A percentile compares a stretch with the other conserved stretches of the same genome.
These are phyloP conservation scores for Fistulina hepatica DNA, from an alignment of 1,284 basidiomycete species.

Conservation along the genomic window DNA sequence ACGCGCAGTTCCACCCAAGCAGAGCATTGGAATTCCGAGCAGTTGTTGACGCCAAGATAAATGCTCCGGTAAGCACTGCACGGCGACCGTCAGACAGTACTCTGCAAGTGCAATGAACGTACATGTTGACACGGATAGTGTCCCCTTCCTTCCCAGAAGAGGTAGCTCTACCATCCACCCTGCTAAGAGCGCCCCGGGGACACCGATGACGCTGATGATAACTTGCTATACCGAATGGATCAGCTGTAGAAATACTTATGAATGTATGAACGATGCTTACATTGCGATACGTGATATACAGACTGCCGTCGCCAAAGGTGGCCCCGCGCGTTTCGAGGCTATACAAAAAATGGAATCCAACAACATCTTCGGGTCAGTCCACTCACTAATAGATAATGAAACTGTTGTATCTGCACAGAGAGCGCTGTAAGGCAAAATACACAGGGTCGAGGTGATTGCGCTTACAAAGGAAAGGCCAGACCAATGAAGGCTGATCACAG, in stretches of 20 bases:
- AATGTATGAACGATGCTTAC: slow-evolving; percentile 25
- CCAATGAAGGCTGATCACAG: slow-evolving; percentile 46
- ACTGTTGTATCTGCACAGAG: slow-evolving; percentile 37
- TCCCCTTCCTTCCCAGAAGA: slow-evolving; percentile 48
- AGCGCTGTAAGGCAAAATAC: not conserved
- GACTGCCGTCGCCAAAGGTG: slow-evolving; percentile 44
- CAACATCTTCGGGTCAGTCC: not conserved
- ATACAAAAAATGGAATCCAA: slow-evolving; percentile 1
- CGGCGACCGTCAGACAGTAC: not conserved
- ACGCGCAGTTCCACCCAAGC: slow-evolving; percentile 66
- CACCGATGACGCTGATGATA: slow-evolving; percentile 56
- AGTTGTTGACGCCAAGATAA: slow-evolving; percentile 60
- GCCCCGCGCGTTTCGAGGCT: slow-evolving; percentile 44
- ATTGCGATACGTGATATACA: slow-evolving; percentile 54
- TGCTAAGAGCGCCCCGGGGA: slow-evolving; percentile 55
- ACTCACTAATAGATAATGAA: slow-evolving; percentile 54
- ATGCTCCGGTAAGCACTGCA: slow-evolving; percentile 52
- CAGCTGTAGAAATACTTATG: not conserved
- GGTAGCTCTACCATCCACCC: slow-evolving; percentile 53
- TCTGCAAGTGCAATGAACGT: not conserved
- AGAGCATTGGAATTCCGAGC: slow-evolving; percentile 50
- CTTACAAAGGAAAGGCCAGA: slow-evolving; percentile 50
- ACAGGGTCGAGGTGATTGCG: not conserved
- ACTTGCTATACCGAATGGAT: slow-evolving; percentile 33
- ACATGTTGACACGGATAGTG: slow-evolving; percentile 29